phyloP scores from a whole-genome alignment of 2,329 filamentous ascomycete genomes.

The Talaromyces sp. region DNA sequence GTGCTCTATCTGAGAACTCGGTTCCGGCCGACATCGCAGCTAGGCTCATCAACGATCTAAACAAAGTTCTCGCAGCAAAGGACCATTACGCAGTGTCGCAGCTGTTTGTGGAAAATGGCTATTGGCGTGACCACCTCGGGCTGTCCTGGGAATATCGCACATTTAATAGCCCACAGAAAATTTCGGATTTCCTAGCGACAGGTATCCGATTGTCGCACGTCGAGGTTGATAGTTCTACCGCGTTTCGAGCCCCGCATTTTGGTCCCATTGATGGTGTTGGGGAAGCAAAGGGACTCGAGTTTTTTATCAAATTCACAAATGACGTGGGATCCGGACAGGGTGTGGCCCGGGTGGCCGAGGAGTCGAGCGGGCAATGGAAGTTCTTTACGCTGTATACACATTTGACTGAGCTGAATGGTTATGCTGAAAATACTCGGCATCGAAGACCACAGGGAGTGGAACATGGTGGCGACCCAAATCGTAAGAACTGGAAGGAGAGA shows the following conservation, averaged over 20 bases:
- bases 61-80: slow-evolving; percentile 30
- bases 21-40: slow-evolving; percentile 31
- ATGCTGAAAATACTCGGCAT: slow-evolving; percentile 47
- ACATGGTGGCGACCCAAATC: slow-evolving; percentile 49
- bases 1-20: neutral
- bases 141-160: slow-evolving; percentile 56
- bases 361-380: slow-evolving; percentile 50
- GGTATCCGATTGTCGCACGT: slow-evolving; percentile 43
- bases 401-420: slow-evolving; percentile 50
- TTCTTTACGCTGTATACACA: slow-evolving; percentile 61
- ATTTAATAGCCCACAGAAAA: slow-evolving; percentile 42
- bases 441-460: slow-evolving; percentile 53
- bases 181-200: slow-evolving; percentile 30
- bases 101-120: slow-evolving; percentile 50
- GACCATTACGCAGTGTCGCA: slow-evolving; percentile 31
- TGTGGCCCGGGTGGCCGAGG: slow-evolving; percentile 47
- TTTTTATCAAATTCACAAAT: slow-evolving; percentile 54
- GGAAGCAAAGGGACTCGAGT: slow-evolving; percentile 51
- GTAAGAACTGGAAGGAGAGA: slow-evolving; percentile 59
- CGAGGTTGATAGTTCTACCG: slow-evolving; percentile 43
- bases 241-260: slow-evolving; percentile 42
- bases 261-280: slow-evolving; percentile 48
- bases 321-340: slow-evolving; percentile 54
- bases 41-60: slow-evolving; percentile 35
- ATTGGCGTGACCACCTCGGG: slow-evolving; percentile 57